Base-by-base conservation (phyloP, 2,329 filamentous ascomycete genomes). In the Colletotrichum tofieldiae region DNA sequence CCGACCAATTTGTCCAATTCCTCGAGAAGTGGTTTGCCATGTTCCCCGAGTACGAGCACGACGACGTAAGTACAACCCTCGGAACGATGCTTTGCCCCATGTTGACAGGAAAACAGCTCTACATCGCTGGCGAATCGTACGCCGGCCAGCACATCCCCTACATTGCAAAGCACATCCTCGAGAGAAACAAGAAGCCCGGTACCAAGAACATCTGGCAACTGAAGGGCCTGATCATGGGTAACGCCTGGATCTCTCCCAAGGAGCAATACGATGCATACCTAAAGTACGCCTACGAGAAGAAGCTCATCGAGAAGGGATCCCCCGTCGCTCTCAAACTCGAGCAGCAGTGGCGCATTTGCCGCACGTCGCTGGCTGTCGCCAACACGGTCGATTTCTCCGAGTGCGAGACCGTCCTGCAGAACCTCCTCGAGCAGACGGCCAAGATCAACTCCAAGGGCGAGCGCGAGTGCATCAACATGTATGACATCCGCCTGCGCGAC, bases 131-230 rank as follows among this genome's bases (percentile, higher is more conserved):
- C 77, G 96, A 99, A 84, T 99, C 96, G 0, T 99, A 95, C 80
- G 96, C 96, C 6, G 96, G 96, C 55, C 96, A 98, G 80, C 93
- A 98, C 83, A 98, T 99, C 73, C 96, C 96, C 1, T 98, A 99
- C 81, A 96, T 99, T 75, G 93, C 95, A n/a, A 92, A 92, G 78
- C 93, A 93, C 26, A 97, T 99, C 67, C 86, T 98, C 70, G 92
- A 95, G 59, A 94, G 94, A 73, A 99, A 99, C 84, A 92, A 93
- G 78, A 84, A 85, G n/a, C 81, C 83, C 18, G 79, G 79, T 29
- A 82, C 83, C 6, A 82, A 84, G 65, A 80, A 84, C 51, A 81
- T 83, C 35, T 99, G 96, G 96, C 92, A 93, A 62, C 84, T 99
- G 37, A 89, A 92, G 75, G 96, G 96, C 11, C 85, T 99, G 26